Evolutionary conservation across 306 rosid genomes (phyloP), one percentile per base, ranked within the genome.

Genomic region (Alnus rubra): DNA sequence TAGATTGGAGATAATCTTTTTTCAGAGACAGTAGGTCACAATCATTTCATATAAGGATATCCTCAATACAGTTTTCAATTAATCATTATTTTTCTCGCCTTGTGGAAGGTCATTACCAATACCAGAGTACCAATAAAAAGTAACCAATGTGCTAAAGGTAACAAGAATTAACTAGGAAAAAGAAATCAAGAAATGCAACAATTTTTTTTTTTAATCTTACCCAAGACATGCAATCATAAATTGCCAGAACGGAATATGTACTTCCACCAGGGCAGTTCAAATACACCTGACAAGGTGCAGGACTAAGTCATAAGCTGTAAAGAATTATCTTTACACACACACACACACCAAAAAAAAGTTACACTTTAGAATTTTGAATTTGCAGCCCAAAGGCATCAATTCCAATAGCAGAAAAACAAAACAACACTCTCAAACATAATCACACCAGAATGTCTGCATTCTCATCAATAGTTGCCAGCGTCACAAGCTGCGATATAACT

Each of bases 201-300:
- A 44, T 15, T 44, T 55, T 23, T 58, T 33, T 50, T 67, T n/a
- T 67, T 23, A 23, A 67, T 71, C 88, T 86, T 95, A 95, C 98
- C 99, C 99, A 95, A 80, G 99, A 92, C 99, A 95, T 95, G 90
- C 99, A 95, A 82, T 93, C 99, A 86, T 95, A 95, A 77, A 95
- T 88, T 84, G 98, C 99, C 85, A 95, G 77, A 55, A 95, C 93
- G 1, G 98, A 92, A 73, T 93, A 95, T 7, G 96, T 90, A 88
- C 93, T 95, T 80, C 98, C 98, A 74, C 99, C 99, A 44, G 98
- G 98, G 85, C 98, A 95, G 80, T 95, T 95, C 80, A 95, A 71
- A 84, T 95, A 95, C 75, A 95, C 78, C 98, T 95, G 89, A 69
- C 71, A 82, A 80, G 84, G 73, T 60, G 76, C 82, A 76, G 42